phyloP scores from a whole-genome alignment of 306 rosid species.

The Malus fusca region DNA sequence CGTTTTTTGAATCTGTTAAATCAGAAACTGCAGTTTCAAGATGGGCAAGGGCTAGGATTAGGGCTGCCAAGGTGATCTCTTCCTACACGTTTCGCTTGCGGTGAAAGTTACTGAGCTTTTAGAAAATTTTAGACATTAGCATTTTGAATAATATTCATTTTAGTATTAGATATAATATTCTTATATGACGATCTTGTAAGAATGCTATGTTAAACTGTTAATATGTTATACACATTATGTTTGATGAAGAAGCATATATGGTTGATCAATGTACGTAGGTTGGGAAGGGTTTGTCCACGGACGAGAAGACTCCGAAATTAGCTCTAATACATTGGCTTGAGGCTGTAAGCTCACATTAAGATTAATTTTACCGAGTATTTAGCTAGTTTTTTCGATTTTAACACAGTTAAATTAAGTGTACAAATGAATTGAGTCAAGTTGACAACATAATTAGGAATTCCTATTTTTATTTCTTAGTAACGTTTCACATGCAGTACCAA shows the following conservation, averaged over 20 bases:
- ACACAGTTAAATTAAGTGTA: background rate
- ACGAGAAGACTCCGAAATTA: conserved; percentile 60
- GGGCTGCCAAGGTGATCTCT: conserved; percentile 69
- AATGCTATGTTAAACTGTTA: background rate
- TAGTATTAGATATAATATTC: background rate
- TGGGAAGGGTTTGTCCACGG: conserved; percentile 76
- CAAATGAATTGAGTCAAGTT: background rate
- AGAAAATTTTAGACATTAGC: background rate
- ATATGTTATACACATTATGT: no score
- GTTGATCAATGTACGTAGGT: conserved; percentile 37
- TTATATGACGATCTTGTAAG: conserved; percentile 16
- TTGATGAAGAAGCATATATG: background rate
- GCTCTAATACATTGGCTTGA: conserved; percentile 81
- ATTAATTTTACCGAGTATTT: background rate
- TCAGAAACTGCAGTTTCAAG: conserved; percentile 57
- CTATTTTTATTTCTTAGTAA: no score
- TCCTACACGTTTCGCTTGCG: background rate
- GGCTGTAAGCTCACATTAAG: conserved; percentile 52
- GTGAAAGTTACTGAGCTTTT: background rate
- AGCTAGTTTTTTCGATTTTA: background rate
- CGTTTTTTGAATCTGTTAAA: conserved; percentile 45
- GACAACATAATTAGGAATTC: background rate
- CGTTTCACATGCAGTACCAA: background rate
- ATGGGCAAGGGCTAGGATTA: conserved; percentile 72
- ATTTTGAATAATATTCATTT: background rate